phyloP scores from a whole-genome alignment of 1,284 basidiomycete species.

The Pterulicium gracile region DNA sequence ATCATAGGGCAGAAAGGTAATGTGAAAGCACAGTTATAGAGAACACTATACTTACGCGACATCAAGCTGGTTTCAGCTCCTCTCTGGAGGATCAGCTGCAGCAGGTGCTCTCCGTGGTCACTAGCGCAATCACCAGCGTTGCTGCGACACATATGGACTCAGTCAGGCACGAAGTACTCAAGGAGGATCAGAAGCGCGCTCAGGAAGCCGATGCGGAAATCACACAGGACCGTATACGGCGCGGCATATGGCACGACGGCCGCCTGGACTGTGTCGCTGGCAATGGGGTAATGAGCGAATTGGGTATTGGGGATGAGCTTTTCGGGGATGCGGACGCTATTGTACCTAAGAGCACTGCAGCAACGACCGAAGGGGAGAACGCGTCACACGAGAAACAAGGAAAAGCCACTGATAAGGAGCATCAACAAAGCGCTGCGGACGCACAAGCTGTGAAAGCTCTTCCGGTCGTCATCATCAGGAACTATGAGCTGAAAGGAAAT shows the following conservation, averaged over 20 bases:
- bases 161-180: conserved; percentile 21
- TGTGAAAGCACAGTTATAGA: conserved; percentile 7
- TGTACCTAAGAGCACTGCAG: not conserved
- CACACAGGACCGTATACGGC: conserved; percentile 32
- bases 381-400: no score
- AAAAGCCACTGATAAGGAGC: not conserved
- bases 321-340: conserved; percentile 30
- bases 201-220: conserved; percentile 23
- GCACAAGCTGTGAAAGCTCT: conserved; percentile 46
- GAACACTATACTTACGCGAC: conserved; percentile 7
- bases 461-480: conserved; percentile 80
- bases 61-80: conserved; percentile 74
- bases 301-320: conserved; percentile 68
- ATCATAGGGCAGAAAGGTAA: conserved; percentile 89
- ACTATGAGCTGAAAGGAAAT: conserved; percentile 60
- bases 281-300: conserved; percentile 74
- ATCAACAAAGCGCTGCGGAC: conserved; percentile 28
- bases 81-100: conserved; percentile 83
- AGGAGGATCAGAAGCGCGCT: conserved; percentile 13
- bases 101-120: conserved; percentile 76
- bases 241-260: conserved; percentile 72
- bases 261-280: conserved; percentile 73
- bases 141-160: conserved; percentile 38
- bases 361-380: not conserved
- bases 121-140: conserved; percentile 60